These are phyloP conservation scores for Fragaria iinumae DNA, from an alignment of 306 rosid genomes.

Conservation along the genomic window DNA sequence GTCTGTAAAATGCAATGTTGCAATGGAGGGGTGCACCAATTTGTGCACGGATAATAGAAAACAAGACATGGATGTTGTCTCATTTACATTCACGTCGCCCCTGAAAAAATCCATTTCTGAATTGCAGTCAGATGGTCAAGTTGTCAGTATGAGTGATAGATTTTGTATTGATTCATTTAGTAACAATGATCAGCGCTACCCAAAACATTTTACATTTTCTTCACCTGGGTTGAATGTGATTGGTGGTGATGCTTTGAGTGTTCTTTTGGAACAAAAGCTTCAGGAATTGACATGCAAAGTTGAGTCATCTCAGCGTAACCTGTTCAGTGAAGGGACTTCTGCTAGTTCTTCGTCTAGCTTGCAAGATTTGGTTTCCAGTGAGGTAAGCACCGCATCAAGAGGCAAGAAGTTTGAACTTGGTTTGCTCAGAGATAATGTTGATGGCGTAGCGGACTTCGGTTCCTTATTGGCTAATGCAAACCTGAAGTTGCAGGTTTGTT, in stretches of 20 bases:
- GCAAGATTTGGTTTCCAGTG: constrained; percentile 33
- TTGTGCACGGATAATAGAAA: constrained; percentile 45
- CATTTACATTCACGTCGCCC: constrained; percentile 88
- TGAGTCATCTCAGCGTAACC: constrained; percentile 42
- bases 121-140: constrained; percentile 37
- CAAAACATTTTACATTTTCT: constrained; percentile 38
- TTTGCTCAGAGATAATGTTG: constrained; percentile 31
- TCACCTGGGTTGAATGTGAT: constrained; percentile 42
- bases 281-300: constrained; percentile 69
- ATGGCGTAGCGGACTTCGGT: constrained; percentile 14
- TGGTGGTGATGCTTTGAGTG: constrained; percentile 66
- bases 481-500: constrained; percentile 55
- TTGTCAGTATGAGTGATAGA: constrained; percentile 34
- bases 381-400: constrained; percentile 30
- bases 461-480: constrained; percentile 41
- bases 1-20: constrained; percentile 53
- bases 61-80: constrained; percentile 64
- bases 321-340: constrained; percentile 39
- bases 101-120: constrained; percentile 50
- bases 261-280: constrained; percentile 81
- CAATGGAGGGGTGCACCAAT: constrained; percentile 42
- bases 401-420: constrained; percentile 26
- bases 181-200: constrained; percentile 34
- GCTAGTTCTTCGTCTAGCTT: constrained; percentile 43
- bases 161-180: constrained; percentile 37